Conservation (phyloP, 2,329 filamentous ascomycete species). For the Lachnellula suecica region DNA sequence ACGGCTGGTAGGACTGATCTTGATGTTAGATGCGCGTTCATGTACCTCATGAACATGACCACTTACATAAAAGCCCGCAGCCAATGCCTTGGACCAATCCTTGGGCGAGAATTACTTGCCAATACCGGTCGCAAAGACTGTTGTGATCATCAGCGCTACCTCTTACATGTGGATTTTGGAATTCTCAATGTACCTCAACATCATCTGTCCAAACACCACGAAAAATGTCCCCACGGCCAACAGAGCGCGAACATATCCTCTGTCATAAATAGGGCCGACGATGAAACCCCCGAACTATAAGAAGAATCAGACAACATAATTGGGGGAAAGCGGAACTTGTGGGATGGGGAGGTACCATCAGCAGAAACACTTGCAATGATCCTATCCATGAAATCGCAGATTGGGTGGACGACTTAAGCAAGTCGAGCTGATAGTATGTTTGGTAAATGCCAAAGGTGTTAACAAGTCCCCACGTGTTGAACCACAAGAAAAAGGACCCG, state of each 20-base stretch:
- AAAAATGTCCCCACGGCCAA: neutral
- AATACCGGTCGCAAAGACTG: conserved; percentile 52
- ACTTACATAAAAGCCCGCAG: conserved; percentile 39
- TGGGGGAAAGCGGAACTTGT: neutral
- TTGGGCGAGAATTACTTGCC: conserved; percentile 49
- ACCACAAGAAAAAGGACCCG: too few species aligned
- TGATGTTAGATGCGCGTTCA: conserved; percentile 38
- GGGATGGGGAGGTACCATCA: neutral
- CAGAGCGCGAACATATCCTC: neutral
- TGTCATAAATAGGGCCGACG: conserved; percentile 2
- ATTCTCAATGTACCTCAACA: too few species aligned
- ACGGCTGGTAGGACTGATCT: too few species aligned
- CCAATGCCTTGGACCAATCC: conserved; percentile 41
- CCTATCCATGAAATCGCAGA: neutral
- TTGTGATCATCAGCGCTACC: too few species aligned
- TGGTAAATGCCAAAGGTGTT: too few species aligned
- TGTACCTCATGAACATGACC: conserved; percentile 42
- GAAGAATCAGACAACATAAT: too few species aligned
- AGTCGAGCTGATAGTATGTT: too few species aligned
- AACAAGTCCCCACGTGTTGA: too few species aligned
- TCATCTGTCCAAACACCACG: conserved; percentile 57
- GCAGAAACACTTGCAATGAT: neutral
- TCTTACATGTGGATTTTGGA: too few species aligned
- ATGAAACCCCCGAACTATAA: too few species aligned
- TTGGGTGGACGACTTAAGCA: too few species aligned